Evolutionary conservation across 345 rosid species (phyloP), one percentile per base, ranked within the genome.

Genomic region (Aethionema arabicum): DNA sequence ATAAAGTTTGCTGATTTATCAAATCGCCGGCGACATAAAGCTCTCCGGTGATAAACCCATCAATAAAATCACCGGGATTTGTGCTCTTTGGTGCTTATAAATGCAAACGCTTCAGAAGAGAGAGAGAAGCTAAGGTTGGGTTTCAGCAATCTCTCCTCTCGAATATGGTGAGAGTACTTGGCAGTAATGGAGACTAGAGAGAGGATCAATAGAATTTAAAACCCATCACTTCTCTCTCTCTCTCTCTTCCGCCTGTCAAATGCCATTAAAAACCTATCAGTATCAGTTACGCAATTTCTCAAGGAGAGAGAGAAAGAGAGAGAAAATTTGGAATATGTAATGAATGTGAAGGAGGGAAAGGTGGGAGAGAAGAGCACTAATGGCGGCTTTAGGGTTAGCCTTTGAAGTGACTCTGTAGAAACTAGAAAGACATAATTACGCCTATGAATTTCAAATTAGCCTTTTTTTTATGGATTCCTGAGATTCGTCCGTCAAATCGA

Each of bases 121-220:
- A 56, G 54, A 60, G 33, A 59, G 5, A 12, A 12, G n/a, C n/a
- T 3, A 40, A 35, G 46, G 48, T 53, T 46, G 52, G 44, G 44
- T 48, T 21, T 27, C 5, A 40, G 67, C 5, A 38, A 46, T 61
- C 5, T 32, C 63, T 54, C 35, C 65, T 39, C 54, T 52, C 54
- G 55, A 59, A 11, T n/a, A 52, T 5, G 29, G 40, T 41, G 65
- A 39, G 65, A 62, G 66, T 64, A 64, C 75, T 14, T 37, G 29
- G 44, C 6, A 71, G 75, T 72, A 65, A 72, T 59, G 75, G 60
- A 65, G 70, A 70, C 48, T 59, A 70, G 60, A 65, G 70, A 70
- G 49, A 70, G 48, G 10, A 71, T 66, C 61, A 58, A 45, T 60
- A 72, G 66, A 72, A 65, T 52, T 65, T 6, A 58, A 71, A 71